Conservation (phyloP, 139 green algal genomes). For the Parachlorella kessleri region DNA sequence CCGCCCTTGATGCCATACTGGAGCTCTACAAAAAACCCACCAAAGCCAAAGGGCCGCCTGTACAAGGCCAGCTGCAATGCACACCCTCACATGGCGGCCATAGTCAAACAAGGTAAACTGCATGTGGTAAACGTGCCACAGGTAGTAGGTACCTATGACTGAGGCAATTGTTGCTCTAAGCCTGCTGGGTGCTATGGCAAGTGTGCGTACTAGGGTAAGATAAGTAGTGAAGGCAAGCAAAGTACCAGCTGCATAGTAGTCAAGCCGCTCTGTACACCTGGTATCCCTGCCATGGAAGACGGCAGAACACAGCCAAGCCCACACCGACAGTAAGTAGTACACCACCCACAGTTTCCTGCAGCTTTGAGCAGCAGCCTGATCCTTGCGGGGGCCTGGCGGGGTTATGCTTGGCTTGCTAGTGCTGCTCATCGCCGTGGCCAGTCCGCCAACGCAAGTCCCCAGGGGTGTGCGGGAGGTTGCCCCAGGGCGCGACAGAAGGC, state of each 20-base stretch:
- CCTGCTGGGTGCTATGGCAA: neutral
- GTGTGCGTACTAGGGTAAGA: slow-evolving; percentile 27
- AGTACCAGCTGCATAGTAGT: slow-evolving; percentile 68
- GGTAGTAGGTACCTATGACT: neutral
- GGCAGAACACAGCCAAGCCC: slow-evolving; percentile 80
- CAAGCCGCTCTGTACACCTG: slow-evolving; percentile 56
- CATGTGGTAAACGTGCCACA: slow-evolving; percentile 76
- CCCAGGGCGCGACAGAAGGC: no score
- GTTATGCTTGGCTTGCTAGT: neutral
- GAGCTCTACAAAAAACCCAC: slow-evolving; percentile 33
- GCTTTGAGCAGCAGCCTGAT: no score
- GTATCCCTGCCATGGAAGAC: slow-evolving; percentile 85
- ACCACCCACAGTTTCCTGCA: neutral
- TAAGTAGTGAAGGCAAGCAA: slow-evolving; percentile 48
- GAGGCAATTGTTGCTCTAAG: neutral
- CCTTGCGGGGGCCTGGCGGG: neutral
- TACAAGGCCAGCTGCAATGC: slow-evolving; percentile 40
- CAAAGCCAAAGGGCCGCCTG: slow-evolving; percentile 51
- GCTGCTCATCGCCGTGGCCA: neutral
- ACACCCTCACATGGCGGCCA: slow-evolving; percentile 80
- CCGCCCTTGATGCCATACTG: slow-evolving; percentile 39
- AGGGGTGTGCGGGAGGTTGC: no score
- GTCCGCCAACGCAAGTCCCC: neutral
- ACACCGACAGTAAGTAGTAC: slow-evolving; percentile 58
- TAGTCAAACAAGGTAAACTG: slow-evolving; percentile 89